A percentile compares a stretch with the other conserved stretches of the same genome.
phyloP scores from a whole-genome alignment of 345 rosid species.

The Tarenaya hassleriana region DNA sequence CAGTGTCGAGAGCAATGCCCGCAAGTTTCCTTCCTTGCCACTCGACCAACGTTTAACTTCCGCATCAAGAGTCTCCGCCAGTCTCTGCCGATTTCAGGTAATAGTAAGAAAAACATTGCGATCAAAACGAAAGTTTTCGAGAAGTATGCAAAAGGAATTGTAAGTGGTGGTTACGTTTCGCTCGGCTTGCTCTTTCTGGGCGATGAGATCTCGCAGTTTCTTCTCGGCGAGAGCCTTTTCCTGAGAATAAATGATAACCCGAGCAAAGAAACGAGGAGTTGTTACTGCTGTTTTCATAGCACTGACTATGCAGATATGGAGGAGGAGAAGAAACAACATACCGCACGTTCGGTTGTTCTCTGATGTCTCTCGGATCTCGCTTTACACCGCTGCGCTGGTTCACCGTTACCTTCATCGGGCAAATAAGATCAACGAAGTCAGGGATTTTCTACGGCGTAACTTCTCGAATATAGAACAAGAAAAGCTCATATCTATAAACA shows the following conservation, averaged over 20 bases:
- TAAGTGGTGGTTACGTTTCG: conserved; percentile 60
- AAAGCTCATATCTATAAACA: no score
- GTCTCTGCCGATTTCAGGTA: conserved; percentile 46
- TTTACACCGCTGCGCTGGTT: conserved; percentile 57
- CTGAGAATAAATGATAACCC: conserved; percentile 43
- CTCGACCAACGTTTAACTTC: conserved; percentile 92
- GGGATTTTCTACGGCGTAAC: not conserved
- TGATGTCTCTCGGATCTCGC: conserved; percentile 71
- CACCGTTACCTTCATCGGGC: conserved; percentile 39
- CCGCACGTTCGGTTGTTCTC: conserved; percentile 78
- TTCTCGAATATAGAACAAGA: no score
- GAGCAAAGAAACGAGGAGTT: conserved; percentile 11
- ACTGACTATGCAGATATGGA: not conserved
- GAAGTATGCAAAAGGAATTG: conserved; percentile 3
- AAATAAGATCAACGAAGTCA: conserved; percentile 25
- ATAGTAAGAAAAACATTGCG: conserved; percentile 13
- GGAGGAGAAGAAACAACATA: conserved; percentile 30
- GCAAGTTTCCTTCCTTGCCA: conserved; percentile 85
- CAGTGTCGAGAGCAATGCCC: conserved; percentile 86
- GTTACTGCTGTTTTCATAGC: conserved; percentile 15
- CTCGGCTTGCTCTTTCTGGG: conserved; percentile 84
- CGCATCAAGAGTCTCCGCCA: conserved; percentile 71
- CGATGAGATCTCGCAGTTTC: conserved; percentile 75
- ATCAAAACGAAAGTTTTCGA: not conserved
- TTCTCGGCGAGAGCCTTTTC: conserved; percentile 93